A percentile compares a stretch with the other conserved stretches of the same genome.
Conservation (phyloP, 768 basidiomycete species). For the Russula abietina region DNA sequence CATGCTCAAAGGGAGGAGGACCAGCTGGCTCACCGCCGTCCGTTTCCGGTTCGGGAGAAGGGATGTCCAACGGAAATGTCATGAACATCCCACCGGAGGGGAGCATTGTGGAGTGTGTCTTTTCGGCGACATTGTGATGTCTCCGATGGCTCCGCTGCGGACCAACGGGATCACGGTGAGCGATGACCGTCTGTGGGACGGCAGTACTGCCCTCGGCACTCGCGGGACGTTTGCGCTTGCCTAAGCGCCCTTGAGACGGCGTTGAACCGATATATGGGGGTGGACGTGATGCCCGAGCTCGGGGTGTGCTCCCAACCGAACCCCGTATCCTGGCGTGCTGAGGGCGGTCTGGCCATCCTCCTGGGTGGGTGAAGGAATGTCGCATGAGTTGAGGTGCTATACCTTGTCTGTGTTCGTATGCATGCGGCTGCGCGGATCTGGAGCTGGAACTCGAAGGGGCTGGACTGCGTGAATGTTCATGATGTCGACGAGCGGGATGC, state of each 20-base stretch:
- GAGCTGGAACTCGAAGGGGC: conserved; percentile 13
- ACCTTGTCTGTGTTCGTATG: conserved; percentile 17
- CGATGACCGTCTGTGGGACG: conserved; percentile 1
- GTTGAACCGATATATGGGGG: not conserved
- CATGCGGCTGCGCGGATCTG: not conserved
- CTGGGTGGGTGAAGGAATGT: conserved; percentile 20
- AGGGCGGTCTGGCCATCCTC: conserved; percentile 19
- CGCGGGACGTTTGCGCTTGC: conserved; percentile 17
- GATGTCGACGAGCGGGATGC: not conserved
- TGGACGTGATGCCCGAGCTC: conserved; percentile 3
- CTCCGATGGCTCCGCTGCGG: conserved; percentile 18
- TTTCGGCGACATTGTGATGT: conserved; percentile 23
- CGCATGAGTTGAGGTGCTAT: conserved; percentile 23
- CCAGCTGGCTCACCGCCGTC: conserved; percentile 1
- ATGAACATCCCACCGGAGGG: conserved; percentile 25
- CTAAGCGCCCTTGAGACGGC: conserved; percentile 5
- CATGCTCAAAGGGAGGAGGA: conserved; percentile 22
- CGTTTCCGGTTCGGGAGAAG: conserved; percentile 20
- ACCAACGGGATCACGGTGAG: conserved; percentile 15
- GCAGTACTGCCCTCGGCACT: conserved; percentile 8
- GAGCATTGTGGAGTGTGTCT: conserved; percentile 23
- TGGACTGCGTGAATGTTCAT: conserved; percentile 8
- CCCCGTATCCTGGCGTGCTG: conserved; percentile 8
- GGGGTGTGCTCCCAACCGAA: not conserved
- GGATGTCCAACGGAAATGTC: conserved; percentile 23